Conservation (phyloP, 208 protist species). For the Dictyostelium gargantuum region DNA sequence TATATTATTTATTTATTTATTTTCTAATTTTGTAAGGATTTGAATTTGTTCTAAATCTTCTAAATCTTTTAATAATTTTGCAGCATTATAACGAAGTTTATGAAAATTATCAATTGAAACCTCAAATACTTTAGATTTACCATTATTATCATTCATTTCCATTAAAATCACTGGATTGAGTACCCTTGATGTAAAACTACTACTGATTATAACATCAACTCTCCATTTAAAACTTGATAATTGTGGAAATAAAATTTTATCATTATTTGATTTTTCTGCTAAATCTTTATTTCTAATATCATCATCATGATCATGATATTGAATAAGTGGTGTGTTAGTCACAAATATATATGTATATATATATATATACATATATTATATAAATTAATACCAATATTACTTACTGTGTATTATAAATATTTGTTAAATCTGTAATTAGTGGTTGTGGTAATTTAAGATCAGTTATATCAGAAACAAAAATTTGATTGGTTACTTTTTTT, state of each 20-base stretch:
- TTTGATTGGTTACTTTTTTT: not conserved
- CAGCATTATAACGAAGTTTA: slow-evolving; percentile 35
- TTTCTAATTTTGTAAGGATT: slow-evolving; percentile 49
- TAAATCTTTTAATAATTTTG: slow-evolving; percentile 60
- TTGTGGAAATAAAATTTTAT: slow-evolving; percentile 57
- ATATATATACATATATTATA: not conserved
- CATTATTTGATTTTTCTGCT: slow-evolving; percentile 18
- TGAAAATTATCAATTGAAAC: slow-evolving; percentile 36
- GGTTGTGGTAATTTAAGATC: slow-evolving; percentile 21
- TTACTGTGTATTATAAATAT: slow-evolving; percentile 39
- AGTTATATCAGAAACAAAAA: not conserved
- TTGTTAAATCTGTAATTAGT: slow-evolving; percentile 37
- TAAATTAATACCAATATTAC: not conserved
- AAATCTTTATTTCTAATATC: slow-evolving; percentile 37
- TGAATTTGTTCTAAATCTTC: slow-evolving; percentile 63
- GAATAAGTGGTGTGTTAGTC: not conserved
- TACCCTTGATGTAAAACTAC: slow-evolving; percentile 52
- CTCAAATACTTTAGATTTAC: slow-evolving; percentile 15
- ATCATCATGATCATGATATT: not conserved
- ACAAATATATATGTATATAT: no score
- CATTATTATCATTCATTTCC: slow-evolving; percentile 31
- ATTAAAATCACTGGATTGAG: slow-evolving; percentile 39
- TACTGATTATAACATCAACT: slow-evolving; percentile 58
- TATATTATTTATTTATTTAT: slow-evolving; percentile 30
- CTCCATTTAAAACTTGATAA: slow-evolving; percentile 35